Base-by-base conservation (phyloP, 768 basidiomycete species). In the Suillus hirtellus region DNA sequence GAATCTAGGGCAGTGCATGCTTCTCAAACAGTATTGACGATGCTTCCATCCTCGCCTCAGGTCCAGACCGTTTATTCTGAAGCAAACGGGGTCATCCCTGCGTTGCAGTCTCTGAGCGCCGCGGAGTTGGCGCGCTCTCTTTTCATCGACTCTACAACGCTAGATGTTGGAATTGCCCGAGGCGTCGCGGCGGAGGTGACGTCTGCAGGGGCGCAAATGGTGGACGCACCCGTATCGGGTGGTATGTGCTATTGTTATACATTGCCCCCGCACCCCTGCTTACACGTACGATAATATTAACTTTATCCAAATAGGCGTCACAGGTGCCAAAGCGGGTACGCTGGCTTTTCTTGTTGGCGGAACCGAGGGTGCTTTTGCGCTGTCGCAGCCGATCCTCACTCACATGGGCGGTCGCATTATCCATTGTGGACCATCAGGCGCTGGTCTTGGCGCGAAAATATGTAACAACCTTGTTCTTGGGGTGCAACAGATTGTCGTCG, bases 191-290 rank as follows among this genome's bases (percentile, higher is more conserved):
- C 72, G 11, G 76, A 81, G 27, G 84, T 92, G 1, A 78, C 76
- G 11, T 63, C 70, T 15, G 76, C 81, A 34, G 88, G 90, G 31
- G 92, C 88, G 8, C 76, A 76, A 46, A 94, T 97, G 86, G 82
- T 97, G 24, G 96, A 98, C 72, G 95, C 96, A 6, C 96, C 96
- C 3, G 95, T 98, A 1, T 95, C 93, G 55, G 96, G 96, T 62
- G 95, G 93, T 90, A 72, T 61, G 86, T 75, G 46, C 56, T 61
- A 24, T 46, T 62, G n/a, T 62, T 63, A 10, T 17, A 50, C 60
- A 34, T 19, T 21, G 59, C 60, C 56, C 35, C 62, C 61, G 35
- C 34, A 53, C 50, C n/a, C 10, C 31, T 60, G 58, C 17, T 44
- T 38, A 68, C 49, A 50, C 47, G 47, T 52, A 42, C 59, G 17